phyloP scores from a whole-genome alignment of 805 yeast genomes.

The Saccharomycodes ludwigii region DNA sequence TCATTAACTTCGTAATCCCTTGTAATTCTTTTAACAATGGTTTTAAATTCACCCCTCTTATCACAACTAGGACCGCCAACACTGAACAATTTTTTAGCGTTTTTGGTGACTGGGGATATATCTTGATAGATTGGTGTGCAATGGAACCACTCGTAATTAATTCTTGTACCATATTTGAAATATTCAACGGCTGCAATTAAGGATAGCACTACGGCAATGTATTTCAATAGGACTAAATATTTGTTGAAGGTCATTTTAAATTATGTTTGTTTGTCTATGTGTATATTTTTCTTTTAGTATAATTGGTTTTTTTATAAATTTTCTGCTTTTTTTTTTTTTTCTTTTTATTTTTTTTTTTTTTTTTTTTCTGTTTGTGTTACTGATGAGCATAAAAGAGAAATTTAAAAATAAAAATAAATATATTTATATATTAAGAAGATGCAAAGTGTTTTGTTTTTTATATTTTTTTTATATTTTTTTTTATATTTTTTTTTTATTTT shows the following conservation, averaged over 20 bases:
- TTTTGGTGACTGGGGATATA: slow-evolving; percentile 12
- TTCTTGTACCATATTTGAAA: slow-evolving; percentile 28
- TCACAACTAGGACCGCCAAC: slow-evolving; percentile 34
- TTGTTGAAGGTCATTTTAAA: slow-evolving; percentile 21
- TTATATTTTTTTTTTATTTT: no score
- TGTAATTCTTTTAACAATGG: slow-evolving; percentile 27
- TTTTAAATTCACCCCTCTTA: slow-evolving; percentile 30
- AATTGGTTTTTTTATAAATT: no score
- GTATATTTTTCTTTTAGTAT: no score
- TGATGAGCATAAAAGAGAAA: no score
- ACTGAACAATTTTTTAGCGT: slow-evolving; percentile 23
- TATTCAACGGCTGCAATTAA: slow-evolving; percentile 31
- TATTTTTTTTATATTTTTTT: no score
- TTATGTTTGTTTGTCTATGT: no score
- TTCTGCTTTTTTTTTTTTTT: no score
- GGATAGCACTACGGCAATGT: slow-evolving; percentile 17
- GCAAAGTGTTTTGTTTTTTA: no score
- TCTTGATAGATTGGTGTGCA: slow-evolving; percentile 26
- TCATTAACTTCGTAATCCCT: slow-evolving; percentile 29
- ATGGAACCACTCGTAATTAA: slow-evolving; percentile 33
- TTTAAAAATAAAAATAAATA: no score
- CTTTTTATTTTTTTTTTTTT: no score
- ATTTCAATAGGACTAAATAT: slow-evolving; percentile 17
- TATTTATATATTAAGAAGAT: no score
- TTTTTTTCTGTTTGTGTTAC: no score